A percentile compares a stretch with the other conserved stretches of the same genome.
phyloP scores from a whole-genome alignment of 140 eudicot genomes.

The Stevia rebaudiana region DNA sequence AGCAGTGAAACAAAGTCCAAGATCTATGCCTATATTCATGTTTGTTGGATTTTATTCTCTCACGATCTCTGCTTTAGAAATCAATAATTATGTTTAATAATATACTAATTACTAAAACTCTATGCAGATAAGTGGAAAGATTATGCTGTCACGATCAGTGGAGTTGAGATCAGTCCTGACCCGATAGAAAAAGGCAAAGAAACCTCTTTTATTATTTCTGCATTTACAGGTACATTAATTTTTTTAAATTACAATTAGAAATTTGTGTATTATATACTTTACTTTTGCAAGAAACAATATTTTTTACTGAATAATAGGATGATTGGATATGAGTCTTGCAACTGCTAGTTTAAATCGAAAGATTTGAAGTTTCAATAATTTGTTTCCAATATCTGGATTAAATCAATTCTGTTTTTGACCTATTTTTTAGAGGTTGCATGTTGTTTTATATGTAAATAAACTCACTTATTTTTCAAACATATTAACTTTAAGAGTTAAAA shows the following conservation, averaged over 20 bases:
- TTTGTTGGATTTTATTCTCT: neutral
- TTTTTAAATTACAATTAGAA: neutral
- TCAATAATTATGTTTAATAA: neutral
- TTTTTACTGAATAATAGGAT: neutral
- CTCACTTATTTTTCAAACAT: no score
- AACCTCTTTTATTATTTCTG: slow-evolving; percentile 62
- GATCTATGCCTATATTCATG: neutral
- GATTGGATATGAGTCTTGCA: neutral
- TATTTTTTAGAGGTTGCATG: neutral
- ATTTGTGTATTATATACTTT: neutral
- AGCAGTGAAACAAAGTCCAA: neutral
- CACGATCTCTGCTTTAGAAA: neutral
- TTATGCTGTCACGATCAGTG: slow-evolving; percentile 44
- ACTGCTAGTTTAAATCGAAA: neutral
- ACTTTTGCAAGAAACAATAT: neutral
- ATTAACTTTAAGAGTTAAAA: no score
- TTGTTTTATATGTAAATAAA: neutral
- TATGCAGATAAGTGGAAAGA: slow-evolving; percentile 45
- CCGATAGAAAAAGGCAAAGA: slow-evolving; percentile 45
- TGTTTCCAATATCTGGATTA: neutral
- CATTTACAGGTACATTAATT: slow-evolving; percentile 48
- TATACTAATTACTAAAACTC: neutral
- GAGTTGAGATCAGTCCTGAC: slow-evolving; percentile 50
- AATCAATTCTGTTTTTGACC: neutral
- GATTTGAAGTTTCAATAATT: neutral